A percentile compares a stretch with the other conserved stretches of the same genome.
Evolutionary conservation across 768 basidiomycete genomes (phyloP).

Genomic region (Suillus plorans): DNA sequence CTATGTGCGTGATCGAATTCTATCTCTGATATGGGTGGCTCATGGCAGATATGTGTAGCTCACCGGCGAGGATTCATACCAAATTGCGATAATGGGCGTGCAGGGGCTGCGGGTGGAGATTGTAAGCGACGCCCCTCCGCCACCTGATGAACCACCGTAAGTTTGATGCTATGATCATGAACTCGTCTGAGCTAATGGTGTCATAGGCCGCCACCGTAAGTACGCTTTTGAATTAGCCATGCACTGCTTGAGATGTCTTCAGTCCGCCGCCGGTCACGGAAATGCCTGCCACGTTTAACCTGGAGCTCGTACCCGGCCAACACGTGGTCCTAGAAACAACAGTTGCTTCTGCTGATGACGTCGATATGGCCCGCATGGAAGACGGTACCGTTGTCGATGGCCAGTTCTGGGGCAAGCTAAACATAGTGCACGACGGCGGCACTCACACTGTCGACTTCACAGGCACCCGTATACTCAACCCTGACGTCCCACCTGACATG

Average conservation of each 20-base stretch:
- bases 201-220: constrained; percentile 51
- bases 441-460: constrained; percentile 80
- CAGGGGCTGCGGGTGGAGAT: constrained; percentile 85
- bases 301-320: constrained; percentile 79
- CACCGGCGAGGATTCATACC: constrained; percentile 83
- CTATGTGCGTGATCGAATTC: constrained; percentile 52
- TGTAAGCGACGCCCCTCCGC: constrained; percentile 81
- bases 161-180: constrained; percentile 27
- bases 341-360: constrained; percentile 73
- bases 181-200: constrained; percentile 13
- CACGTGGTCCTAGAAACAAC: constrained; percentile 78
- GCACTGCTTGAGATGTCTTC: constrained; percentile 11
- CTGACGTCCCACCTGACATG: constrained; percentile 65
- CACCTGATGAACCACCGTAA: constrained; percentile 82
- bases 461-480: constrained; percentile 69
- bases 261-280: constrained; percentile 75
- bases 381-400: constrained; percentile 86
- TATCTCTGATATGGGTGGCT: constrained; percentile 17
- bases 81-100: constrained; percentile 83
- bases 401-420: constrained; percentile 85
- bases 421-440: constrained; percentile 76
- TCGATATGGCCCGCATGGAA: constrained; percentile 91
- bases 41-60: constrained; percentile 45
- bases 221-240: constrained; percentile 18
- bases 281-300: constrained; percentile 83